Conservation (phyloP, 169 alveolate species). For the Plasmodium cynomolgi region DNA sequence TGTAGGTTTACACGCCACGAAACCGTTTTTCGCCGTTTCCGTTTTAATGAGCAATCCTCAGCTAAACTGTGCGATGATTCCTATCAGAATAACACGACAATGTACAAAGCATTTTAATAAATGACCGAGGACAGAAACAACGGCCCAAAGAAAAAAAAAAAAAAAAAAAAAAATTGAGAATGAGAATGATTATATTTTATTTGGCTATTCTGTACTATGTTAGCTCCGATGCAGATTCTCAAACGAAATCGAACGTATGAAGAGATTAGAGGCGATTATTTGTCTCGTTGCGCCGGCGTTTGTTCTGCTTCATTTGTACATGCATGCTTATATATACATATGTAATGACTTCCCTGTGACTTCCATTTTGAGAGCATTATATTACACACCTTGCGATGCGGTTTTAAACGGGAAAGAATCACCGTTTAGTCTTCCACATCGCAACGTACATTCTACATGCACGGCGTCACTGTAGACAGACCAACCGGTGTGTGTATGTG, state of each 20-base stretch:
- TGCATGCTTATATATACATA: neutral
- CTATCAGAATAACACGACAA: neutral
- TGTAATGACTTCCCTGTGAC: neutral
- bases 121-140: conserved; percentile 5
- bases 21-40: neutral
- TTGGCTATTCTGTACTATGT: conserved; percentile 36
- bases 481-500: neutral
- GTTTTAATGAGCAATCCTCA: neutral
- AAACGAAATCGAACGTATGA: conserved; percentile 59
- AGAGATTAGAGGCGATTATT: conserved; percentile 46
- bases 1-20: neutral
- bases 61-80: neutral
- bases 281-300: neutral
- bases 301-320: neutral
- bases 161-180: conserved; percentile 7
- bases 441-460: neutral
- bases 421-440: neutral
- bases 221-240: conserved; percentile 43
- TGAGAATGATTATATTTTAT: conserved; percentile 46
- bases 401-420: neutral
- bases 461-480: neutral
- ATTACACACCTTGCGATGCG: neutral
- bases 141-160: neutral
- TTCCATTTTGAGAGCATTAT: neutral
- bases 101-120: conserved; percentile 12